Percentiles rank a stretch among this genome's conserved stretches.
phyloP scores from a whole-genome alignment of 1,284 basidiomycete species.

The Inonotus hispidus region DNA sequence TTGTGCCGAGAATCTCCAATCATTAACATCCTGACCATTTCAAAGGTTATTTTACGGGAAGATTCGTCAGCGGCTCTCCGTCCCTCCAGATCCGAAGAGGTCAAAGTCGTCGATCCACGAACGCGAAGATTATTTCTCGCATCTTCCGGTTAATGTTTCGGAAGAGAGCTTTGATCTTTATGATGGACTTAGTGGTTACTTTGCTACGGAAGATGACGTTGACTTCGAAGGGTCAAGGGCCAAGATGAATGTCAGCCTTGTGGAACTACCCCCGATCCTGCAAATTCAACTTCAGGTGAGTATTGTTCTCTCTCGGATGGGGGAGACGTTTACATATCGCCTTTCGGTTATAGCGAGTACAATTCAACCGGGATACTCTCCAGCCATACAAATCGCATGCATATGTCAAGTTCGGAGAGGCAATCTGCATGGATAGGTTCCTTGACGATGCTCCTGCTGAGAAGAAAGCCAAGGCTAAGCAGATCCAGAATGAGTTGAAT shows the following conservation, averaged over 20 bases:
- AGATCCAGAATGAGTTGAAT: constrained; percentile 62
- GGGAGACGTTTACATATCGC: constrained; percentile 2
- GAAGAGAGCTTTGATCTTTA: constrained; percentile 88
- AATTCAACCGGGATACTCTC: constrained; percentile 89
- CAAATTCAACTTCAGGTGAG: constrained; percentile 92
- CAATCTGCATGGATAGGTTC: constrained; percentile 90
- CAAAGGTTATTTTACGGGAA: constrained; percentile 86
- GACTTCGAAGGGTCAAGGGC: constrained; percentile 86
- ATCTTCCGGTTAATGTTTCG: constrained; percentile 89
- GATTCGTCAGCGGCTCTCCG: constrained; percentile 69
- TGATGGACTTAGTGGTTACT: constrained; percentile 90
- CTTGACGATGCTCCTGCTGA: constrained; percentile 67
- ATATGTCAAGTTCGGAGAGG: constrained; percentile 87
- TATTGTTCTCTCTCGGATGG: constrained; percentile 4
- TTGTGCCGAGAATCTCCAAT: not conserved
- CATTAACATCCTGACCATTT: not conserved
- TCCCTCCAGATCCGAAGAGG: constrained; percentile 36
- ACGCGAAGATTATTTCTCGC: constrained; percentile 90
- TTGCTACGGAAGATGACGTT: constrained; percentile 70
- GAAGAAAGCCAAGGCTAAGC: constrained; percentile 67
- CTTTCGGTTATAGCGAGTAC: constrained; percentile 64
- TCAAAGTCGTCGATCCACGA: constrained; percentile 64
- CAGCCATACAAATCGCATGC: constrained; percentile 95
- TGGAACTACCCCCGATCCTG: constrained; percentile 84
- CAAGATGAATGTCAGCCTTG: constrained; percentile 82